Evolutionary conservation across 306 rosid species (phyloP).

Genomic region (Glycine latifolia): DNA sequence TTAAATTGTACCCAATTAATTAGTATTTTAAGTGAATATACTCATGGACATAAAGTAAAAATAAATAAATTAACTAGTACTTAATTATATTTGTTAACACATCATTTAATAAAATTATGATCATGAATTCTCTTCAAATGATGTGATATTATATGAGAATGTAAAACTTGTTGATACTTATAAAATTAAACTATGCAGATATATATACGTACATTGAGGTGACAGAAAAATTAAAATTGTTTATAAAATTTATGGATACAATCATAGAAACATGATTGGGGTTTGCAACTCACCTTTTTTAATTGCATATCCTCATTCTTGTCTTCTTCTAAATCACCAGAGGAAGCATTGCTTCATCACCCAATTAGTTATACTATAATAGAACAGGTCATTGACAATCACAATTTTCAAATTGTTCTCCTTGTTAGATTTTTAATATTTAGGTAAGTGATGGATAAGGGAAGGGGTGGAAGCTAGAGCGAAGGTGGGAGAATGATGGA

Average conservation of each 20-base stretch:
- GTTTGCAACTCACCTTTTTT: constrained; percentile 34
- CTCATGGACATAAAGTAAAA: not conserved
- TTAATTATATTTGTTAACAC: not conserved
- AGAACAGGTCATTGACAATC: not conserved
- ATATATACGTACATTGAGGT: not conserved
- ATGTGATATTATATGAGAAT: not conserved
- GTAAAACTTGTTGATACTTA: not conserved
- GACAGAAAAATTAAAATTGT: not conserved
- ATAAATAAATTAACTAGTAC: not conserved
- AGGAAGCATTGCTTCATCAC: not conserved
- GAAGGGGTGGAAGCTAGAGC: not conserved
- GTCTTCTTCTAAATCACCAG: constrained; percentile 18
- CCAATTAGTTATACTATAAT: not conserved
- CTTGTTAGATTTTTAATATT: not conserved
- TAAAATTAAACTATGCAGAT: not conserved
- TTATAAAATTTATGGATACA: not conserved
- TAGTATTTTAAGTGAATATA: not conserved
- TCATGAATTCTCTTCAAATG: not conserved
- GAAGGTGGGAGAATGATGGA: not conserved
- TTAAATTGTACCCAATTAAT: not conserved
- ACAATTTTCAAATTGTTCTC: not conserved
- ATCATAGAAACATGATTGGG: not conserved
- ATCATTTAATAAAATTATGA: not conserved
- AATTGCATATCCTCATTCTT: not conserved
- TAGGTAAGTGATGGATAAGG: not conserved